These are phyloP conservation scores for Fusarium circinatum DNA, from an alignment of 2,329 filamentous ascomycete species.

Conservation along the genomic window DNA sequence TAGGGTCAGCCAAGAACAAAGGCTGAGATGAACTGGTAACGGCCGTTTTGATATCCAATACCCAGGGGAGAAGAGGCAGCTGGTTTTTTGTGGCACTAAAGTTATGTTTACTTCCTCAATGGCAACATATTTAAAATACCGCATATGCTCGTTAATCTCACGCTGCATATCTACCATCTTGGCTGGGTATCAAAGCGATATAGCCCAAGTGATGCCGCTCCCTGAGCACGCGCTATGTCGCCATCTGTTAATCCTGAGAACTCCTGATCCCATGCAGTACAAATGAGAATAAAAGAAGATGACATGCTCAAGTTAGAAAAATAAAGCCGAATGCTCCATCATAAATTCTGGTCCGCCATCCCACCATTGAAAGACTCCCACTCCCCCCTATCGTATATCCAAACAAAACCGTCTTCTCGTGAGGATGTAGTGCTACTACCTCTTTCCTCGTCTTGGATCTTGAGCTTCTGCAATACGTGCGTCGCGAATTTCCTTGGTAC, in stretches of 20 bases:
- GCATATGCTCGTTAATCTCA: conserved; percentile 12
- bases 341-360: neutral
- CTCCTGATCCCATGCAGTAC: conserved; percentile 41
- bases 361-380: neutral
- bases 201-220: conserved; percentile 10
- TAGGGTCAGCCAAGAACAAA: conserved; percentile 11
- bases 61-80: conserved; percentile 7
- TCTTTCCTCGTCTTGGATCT: conserved; percentile 79
- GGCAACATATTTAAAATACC: conserved; percentile 8
- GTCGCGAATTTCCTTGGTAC: conserved; percentile 91
- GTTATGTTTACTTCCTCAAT: conserved; percentile 16
- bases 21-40: conserved; percentile 21
- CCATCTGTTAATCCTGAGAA: conserved; percentile 30
- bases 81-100: conserved; percentile 8
- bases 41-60: conserved; percentile 36
- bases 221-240: conserved; percentile 22
- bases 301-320: conserved; percentile 8
- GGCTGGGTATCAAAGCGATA: conserved; percentile 5
- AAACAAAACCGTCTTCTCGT: neutral
- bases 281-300: conserved; percentile 25
- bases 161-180: conserved; percentile 2
- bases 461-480: conserved; percentile 82
- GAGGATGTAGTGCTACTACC: conserved; percentile 43
- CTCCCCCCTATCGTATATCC: neutral
- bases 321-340: conserved; percentile 15